These are phyloP conservation scores for Cyclotella distinguenda DNA, from an alignment of 108 stramenopile species.

Conservation along the genomic window DNA sequence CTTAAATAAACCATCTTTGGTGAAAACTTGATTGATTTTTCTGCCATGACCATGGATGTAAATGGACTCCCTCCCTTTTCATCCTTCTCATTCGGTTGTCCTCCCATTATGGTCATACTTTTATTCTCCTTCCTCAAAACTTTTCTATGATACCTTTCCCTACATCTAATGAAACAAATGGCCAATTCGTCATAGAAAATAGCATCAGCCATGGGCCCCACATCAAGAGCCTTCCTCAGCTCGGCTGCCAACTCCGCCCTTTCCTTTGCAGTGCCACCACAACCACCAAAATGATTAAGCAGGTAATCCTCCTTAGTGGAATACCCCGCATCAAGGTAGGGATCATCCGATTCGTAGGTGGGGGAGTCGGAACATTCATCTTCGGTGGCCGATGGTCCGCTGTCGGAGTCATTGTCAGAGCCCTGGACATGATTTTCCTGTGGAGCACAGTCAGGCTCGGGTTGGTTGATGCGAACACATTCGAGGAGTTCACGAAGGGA, in stretches of 20 bases:
- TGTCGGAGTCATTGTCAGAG: not conserved
- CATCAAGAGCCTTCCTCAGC: slow-evolving; percentile 33
- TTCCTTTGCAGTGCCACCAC: slow-evolving; percentile 45
- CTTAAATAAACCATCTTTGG: slow-evolving; percentile 18
- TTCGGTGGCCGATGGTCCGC: not conserved
- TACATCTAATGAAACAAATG: slow-evolving; percentile 43
- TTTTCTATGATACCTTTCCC: slow-evolving; percentile 39
- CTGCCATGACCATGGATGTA: not conserved
- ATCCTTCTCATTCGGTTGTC: slow-evolving; percentile 11
- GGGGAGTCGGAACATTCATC: slow-evolving; percentile 1
- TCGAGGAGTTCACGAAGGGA: slow-evolving; percentile 33
- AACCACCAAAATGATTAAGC: slow-evolving; percentile 41
- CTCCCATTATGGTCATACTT: slow-evolving; percentile 19
- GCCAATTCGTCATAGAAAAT: slow-evolving; percentile 48
- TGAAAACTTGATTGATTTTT: not conserved
- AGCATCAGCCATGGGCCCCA: slow-evolving; percentile 46
- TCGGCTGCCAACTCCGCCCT: slow-evolving; percentile 31
- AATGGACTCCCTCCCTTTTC: slow-evolving; percentile 8
- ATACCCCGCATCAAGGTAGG: slow-evolving; percentile 41
- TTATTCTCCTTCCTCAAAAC: slow-evolving; percentile 30
- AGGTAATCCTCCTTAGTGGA: slow-evolving; percentile 43
- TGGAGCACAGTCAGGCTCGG: not conserved
- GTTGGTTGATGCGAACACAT: slow-evolving; percentile 16
- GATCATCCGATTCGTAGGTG: slow-evolving; percentile 8
- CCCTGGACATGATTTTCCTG: not conserved